phyloP scores from a whole-genome alignment of 768 basidiomycete species.

The Boletus subcaerulescens region DNA sequence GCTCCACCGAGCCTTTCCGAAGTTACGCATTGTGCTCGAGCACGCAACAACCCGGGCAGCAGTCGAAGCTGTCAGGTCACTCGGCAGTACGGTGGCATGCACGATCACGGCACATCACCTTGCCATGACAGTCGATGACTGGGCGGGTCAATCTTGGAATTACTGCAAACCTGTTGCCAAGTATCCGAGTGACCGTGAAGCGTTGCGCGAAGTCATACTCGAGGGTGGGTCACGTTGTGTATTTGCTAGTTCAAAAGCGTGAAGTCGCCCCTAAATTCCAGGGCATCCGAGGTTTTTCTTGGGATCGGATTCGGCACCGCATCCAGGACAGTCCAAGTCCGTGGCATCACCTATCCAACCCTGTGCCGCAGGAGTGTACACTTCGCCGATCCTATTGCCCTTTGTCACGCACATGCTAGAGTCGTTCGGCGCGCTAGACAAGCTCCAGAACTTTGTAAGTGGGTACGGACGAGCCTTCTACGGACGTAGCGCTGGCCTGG shows the following conservation, averaged over 20 bases:
- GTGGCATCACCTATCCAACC: constrained; percentile 63
- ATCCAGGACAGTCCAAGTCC: constrained; percentile 67
- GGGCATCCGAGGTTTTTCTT: constrained; percentile 96
- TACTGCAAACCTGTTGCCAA: constrained; percentile 99
- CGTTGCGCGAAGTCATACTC: constrained; percentile 71
- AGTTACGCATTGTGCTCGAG: constrained; percentile 91
- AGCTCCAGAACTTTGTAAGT: constrained; percentile 78
- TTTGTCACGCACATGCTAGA: constrained; percentile 87
- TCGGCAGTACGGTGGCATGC: constrained; percentile 84
- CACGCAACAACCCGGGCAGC: constrained; percentile 94
- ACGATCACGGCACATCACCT: constrained; percentile 98
- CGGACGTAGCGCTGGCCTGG: constrained; percentile 31
- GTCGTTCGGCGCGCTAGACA: constrained; percentile 81
- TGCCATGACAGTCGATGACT: constrained; percentile 90
- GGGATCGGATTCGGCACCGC: constrained; percentile 95
- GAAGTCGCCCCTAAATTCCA: constrained; percentile 19
- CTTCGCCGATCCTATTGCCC: constrained; percentile 87
- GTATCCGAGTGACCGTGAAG: constrained; percentile 85
- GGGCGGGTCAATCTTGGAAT: constrained; percentile 93
- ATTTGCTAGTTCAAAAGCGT: not conserved
- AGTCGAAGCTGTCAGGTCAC: constrained; percentile 77
- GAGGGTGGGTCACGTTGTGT: constrained; percentile 50
- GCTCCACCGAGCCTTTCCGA: constrained; percentile 81
- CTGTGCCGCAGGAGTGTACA: constrained; percentile 97
- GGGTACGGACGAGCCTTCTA: constrained; percentile 82